Evolutionary conservation across 768 basidiomycete genomes (phyloP).

Genomic region (Pleurotus tuber-regium): DNA sequence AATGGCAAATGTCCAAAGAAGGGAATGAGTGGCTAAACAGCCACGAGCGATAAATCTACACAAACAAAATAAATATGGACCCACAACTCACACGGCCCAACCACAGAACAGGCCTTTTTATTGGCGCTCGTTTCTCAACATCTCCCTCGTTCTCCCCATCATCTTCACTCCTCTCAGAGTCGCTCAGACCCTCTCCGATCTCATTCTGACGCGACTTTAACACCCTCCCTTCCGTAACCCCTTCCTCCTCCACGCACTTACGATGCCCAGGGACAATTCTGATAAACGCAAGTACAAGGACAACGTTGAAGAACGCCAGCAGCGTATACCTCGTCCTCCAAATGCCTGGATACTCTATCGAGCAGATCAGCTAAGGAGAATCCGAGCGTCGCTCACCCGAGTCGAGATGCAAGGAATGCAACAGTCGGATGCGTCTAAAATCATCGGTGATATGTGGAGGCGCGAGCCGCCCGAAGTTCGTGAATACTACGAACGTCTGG

Average conservation of each 20-base stretch:
- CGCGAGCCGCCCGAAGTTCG: conserved; percentile 46
- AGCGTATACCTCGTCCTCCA: conserved; percentile 44
- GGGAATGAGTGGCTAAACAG: neutral
- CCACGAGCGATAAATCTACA: neutral
- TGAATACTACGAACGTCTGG: conserved; percentile 48
- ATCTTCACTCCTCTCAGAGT: neutral
- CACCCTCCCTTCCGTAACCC: too few species aligned
- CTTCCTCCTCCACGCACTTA: neutral
- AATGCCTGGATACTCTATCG: conserved; percentile 87
- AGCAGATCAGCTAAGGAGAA: conserved; percentile 48
- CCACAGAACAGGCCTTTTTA: conserved; percentile 3
- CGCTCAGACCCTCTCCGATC: neutral
- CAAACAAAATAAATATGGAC: conserved; percentile 11
- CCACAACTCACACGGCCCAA: conserved; percentile 8
- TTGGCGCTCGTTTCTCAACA: conserved; percentile 8
- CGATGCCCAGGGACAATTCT: neutral
- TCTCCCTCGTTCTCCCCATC: conserved; percentile 3
- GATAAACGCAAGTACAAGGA: neutral
- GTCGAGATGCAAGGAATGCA: conserved; percentile 31
- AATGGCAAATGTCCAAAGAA: neutral
- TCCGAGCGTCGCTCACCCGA: conserved; percentile 34
- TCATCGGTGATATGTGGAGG: conserved; percentile 66
- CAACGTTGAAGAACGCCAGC: neutral
- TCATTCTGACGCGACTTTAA: neutral
- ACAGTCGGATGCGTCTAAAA: conserved; percentile 64